phyloP scores from a whole-genome alignment of 441 rosid genomes.

The Macaranga tanarius region DNA sequence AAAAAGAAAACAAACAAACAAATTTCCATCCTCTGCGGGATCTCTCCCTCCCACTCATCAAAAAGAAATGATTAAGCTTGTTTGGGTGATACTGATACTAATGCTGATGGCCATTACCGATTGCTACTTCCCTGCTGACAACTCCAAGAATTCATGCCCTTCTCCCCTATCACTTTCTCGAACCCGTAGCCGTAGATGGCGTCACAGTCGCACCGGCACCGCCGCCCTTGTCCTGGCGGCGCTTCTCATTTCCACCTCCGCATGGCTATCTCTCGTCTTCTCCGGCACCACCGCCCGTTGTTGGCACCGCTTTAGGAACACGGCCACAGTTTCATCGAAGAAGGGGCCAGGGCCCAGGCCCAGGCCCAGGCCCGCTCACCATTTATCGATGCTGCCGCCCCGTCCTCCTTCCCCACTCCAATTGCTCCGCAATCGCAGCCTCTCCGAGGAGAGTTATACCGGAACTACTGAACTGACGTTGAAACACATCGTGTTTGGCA shows the following conservation, averaged over 20 bases:
- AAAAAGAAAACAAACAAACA: too few species aligned
- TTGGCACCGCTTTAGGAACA: slow-evolving; percentile 40
- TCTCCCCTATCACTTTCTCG: slow-evolving; percentile 36
- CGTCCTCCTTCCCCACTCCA: slow-evolving; percentile 19
- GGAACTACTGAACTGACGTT: slow-evolving; percentile 34
- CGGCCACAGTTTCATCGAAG: slow-evolving; percentile 16
- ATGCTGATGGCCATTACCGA: slow-evolving; percentile 15
- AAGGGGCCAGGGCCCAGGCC: too few species aligned
- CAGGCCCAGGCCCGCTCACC: slow-evolving; percentile 15
- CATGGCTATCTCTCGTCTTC: slow-evolving; percentile 84
- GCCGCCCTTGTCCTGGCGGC: slow-evolving; percentile 53
- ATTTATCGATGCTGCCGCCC: slow-evolving; percentile 3
- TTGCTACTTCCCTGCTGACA: slow-evolving; percentile 17
- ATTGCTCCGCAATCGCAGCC: slow-evolving; percentile 38
- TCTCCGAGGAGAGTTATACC: slow-evolving; percentile 25
- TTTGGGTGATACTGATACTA: too few species aligned
- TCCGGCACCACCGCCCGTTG: slow-evolving; percentile 54
- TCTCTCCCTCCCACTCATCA: too few species aligned
- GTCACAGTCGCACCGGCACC: slow-evolving; percentile 48
- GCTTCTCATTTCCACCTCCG: slow-evolving; percentile 60
- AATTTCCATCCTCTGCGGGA: too few species aligned
- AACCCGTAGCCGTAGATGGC: slow-evolving; percentile 48
- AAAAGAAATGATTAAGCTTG: neutral
- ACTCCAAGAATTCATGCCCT: slow-evolving; percentile 26
- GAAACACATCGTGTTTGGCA: slow-evolving; percentile 70